These are phyloP conservation scores for Ustilago sp. DNA, from an alignment of 1,284 basidiomycete species.

Conservation along the genomic window DNA sequence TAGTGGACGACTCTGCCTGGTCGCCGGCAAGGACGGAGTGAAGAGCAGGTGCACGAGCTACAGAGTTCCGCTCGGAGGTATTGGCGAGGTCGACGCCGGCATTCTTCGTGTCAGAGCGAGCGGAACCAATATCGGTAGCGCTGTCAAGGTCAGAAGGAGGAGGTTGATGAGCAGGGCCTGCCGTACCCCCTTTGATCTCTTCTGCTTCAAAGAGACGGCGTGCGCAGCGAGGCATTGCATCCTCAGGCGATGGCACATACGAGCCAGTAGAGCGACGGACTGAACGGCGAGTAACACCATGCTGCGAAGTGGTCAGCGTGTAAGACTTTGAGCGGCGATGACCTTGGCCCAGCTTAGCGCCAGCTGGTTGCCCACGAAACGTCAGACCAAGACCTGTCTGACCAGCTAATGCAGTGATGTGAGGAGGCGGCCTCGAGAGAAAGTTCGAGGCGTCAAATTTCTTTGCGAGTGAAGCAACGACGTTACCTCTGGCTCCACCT, in stretches of 20 bases:
- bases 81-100: slow-evolving; percentile 13
- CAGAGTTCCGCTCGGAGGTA: background rate
- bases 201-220: slow-evolving; percentile 25
- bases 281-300: background rate
- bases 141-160: background rate
- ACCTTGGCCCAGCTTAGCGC: slow-evolving; percentile 16
- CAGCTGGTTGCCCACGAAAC: slow-evolving; percentile 12
- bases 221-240: slow-evolving; percentile 24
- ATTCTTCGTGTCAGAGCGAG: slow-evolving; percentile 34
- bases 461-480: slow-evolving; percentile 46
- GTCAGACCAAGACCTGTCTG: slow-evolving; percentile 22
- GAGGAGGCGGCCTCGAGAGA: slow-evolving; percentile 28
- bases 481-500: slow-evolving; percentile 11
- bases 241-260: slow-evolving; percentile 11
- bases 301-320: slow-evolving; percentile 14
- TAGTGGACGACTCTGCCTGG: background rate
- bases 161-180: background rate
- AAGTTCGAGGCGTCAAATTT: slow-evolving; percentile 41
- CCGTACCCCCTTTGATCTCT: background rate
- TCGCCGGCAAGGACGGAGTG: slow-evolving; percentile 20
- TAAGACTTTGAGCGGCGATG: slow-evolving; percentile 47
- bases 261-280: slow-evolving; percentile 34
- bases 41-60: slow-evolving; percentile 10
- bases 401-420: slow-evolving; percentile 18
- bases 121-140: slow-evolving; percentile 27